phyloP scores from a whole-genome alignment of 352 stramenopile genomes.

The Pythium aristosporum region DNA sequence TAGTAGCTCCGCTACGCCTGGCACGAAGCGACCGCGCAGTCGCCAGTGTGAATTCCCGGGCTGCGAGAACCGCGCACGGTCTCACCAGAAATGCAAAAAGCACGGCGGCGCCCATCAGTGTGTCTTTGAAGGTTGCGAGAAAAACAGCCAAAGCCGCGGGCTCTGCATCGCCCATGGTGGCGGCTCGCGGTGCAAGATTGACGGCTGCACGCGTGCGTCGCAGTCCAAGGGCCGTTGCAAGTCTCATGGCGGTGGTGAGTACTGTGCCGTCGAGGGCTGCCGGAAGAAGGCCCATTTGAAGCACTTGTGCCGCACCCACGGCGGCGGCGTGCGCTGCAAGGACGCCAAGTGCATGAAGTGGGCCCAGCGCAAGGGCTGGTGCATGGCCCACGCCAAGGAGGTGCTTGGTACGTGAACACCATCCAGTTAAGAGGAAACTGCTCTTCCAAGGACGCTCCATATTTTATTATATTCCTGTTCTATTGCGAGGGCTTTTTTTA shows the following conservation, averaged over 20 bases:
- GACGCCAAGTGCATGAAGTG: slow-evolving; percentile 79
- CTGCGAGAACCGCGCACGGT: slow-evolving; percentile 75
- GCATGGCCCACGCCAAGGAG: slow-evolving; percentile 87
- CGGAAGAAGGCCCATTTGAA: slow-evolving; percentile 88
- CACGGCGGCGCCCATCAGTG: slow-evolving; percentile 86
- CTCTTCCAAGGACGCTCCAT: neutral
- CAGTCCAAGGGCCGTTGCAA: slow-evolving; percentile 87
- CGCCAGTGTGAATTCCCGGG: slow-evolving; percentile 69
- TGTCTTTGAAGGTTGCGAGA: slow-evolving; percentile 79
- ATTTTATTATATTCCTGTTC: neutral
- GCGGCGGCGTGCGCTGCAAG: slow-evolving; percentile 83
- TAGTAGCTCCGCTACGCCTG: neutral
- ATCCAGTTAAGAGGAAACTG: neutral
- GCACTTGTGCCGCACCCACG: slow-evolving; percentile 83
- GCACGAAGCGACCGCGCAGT: slow-evolving; percentile 19
- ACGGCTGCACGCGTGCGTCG: slow-evolving; percentile 77
- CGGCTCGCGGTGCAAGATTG: slow-evolving; percentile 73
- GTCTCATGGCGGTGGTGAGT: slow-evolving; percentile 80
- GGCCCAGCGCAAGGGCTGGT: slow-evolving; percentile 87
- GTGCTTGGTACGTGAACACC: slow-evolving; percentile 42
- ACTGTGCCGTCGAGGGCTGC: slow-evolving; percentile 77
- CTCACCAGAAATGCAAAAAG: slow-evolving; percentile 89
- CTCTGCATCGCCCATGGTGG: slow-evolving; percentile 85
- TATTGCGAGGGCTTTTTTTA: neutral
- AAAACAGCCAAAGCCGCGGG: slow-evolving; percentile 87